phyloP scores from a whole-genome alignment of 495 filamentous ascomycete species.

The Bathelium albidoporum region DNA sequence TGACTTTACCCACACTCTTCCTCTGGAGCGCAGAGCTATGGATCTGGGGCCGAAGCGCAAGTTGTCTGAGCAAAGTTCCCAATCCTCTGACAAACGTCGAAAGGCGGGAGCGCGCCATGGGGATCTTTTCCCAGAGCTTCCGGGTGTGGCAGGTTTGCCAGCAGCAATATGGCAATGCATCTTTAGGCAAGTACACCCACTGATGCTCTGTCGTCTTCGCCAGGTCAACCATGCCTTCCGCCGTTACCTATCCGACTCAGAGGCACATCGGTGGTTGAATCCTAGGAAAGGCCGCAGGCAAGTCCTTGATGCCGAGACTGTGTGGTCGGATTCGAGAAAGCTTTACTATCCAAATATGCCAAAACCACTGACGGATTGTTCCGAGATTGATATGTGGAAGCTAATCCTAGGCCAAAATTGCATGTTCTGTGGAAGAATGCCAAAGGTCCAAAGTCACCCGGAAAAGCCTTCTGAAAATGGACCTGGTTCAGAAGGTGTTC shows the following conservation, averaged over 20 bases:
- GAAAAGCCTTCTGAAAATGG: conserved; percentile 40
- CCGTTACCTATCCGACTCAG: conserved; percentile 35
- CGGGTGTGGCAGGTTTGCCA: conserved; percentile 13
- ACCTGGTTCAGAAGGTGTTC: conserved; percentile 42
- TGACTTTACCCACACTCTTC: background rate
- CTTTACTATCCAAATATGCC: conserved; percentile 47
- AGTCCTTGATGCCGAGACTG: conserved; percentile 39
- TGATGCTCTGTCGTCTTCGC: conserved; percentile 24
- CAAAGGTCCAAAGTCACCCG: conserved; percentile 9
- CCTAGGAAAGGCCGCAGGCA: conserved; percentile 21
- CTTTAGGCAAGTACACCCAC: conserved; percentile 24
- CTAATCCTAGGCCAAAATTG: conserved; percentile 44
- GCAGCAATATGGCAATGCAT: conserved; percentile 30
- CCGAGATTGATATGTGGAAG: conserved; percentile 55
- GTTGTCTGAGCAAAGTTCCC: background rate
- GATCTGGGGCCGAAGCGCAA: background rate
- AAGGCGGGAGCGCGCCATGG: background rate
- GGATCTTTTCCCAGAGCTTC: background rate
- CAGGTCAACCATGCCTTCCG: conserved; percentile 29
- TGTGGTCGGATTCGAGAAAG: conserved; percentile 52
- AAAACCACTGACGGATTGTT: conserved; percentile 40
- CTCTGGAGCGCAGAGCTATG: background rate
- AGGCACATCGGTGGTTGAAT: conserved; percentile 15
- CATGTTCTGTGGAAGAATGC: conserved; percentile 41
- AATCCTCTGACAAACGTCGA: background rate